Conservation (phyloP, 208 protist species). For the Blechomonas ayalai region DNA sequence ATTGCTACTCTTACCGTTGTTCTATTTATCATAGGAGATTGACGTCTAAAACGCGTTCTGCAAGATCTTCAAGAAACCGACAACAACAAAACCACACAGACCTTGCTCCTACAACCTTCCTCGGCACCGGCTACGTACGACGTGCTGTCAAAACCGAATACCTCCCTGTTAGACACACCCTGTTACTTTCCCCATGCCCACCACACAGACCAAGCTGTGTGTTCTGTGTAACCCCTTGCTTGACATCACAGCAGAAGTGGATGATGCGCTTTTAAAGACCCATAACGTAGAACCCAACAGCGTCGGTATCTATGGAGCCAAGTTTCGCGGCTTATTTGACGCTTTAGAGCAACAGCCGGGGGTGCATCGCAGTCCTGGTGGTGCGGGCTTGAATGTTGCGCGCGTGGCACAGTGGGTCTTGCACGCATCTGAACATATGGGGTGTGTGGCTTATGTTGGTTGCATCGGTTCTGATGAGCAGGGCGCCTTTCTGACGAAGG, state of each 20-base stretch:
- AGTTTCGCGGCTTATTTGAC: slow-evolving; percentile 47
- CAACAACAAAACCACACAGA: no score
- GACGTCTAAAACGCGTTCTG: no score
- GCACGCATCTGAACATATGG: not conserved
- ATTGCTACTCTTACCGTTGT: slow-evolving; percentile 1
- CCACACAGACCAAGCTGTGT: slow-evolving; percentile 4
- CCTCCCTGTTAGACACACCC: not conserved
- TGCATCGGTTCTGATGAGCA: slow-evolving; percentile 86
- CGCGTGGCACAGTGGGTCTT: slow-evolving; percentile 57
- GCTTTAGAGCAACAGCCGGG: slow-evolving; percentile 21
- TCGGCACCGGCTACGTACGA: no score
- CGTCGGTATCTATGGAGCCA: not conserved
- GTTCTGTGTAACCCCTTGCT: slow-evolving; percentile 87
- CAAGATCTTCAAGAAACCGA: no score
- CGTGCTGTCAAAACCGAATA: no score
- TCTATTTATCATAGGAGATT: slow-evolving; percentile 1
- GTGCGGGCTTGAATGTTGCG: slow-evolving; percentile 89
- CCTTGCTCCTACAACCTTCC: no score
- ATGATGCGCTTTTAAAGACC: slow-evolving; percentile 50
- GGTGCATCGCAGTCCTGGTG: slow-evolving; percentile 87
- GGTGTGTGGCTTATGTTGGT: slow-evolving; percentile 30
- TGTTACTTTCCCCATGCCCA: not conserved
- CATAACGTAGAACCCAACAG: slow-evolving; percentile 26
- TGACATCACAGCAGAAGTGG: slow-evolving; percentile 87
- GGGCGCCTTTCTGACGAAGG: slow-evolving; percentile 24